A percentile compares a stretch with the other conserved stretches of the same genome.
Evolutionary conservation across 176 grass and related monocot species (phyloP).

Genomic region (Triticum dicoccoides): DNA sequence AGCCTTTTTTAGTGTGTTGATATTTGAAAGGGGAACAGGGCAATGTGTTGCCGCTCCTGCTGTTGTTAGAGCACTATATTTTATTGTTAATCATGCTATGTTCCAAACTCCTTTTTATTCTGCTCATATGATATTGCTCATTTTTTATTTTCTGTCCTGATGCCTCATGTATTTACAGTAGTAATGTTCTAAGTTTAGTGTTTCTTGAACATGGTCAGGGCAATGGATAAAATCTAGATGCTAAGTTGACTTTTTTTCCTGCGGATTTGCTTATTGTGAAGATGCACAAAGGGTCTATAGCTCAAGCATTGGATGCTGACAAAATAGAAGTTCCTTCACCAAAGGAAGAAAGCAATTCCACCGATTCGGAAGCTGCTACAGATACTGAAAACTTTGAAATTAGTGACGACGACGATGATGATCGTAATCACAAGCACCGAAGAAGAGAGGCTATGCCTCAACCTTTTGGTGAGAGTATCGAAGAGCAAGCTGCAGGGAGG

Average conservation of each 20-base stretch:
- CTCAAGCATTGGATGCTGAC: slow-evolving; percentile 36
- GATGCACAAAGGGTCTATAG: slow-evolving; percentile 47
- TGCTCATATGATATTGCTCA: background rate
- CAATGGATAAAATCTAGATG: slow-evolving; percentile 31
- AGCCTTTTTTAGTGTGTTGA: background rate
- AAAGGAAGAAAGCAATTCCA: slow-evolving; percentile 68
- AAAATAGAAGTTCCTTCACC: slow-evolving; percentile 48
- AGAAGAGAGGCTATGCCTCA: slow-evolving; percentile 62
- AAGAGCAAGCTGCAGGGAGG: slow-evolving; percentile 46
- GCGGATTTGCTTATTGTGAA: slow-evolving; percentile 33
- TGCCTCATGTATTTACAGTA: slow-evolving; percentile 10
- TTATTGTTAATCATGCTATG: background rate
- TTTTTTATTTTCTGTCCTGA: slow-evolving; percentile 12
- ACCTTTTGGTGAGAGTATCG: slow-evolving; percentile 47
- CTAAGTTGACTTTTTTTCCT: background rate
- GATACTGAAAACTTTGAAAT: slow-evolving; percentile 67
- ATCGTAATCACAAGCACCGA: slow-evolving; percentile 96
- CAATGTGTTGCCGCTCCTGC: background rate
- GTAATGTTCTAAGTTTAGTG: slow-evolving; percentile 12
- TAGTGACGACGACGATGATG: slow-evolving; percentile 81
- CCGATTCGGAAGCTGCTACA: slow-evolving; percentile 60
- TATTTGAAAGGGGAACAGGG: slow-evolving; percentile 16
- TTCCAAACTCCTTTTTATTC: slow-evolving; percentile 2
- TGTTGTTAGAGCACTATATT: slow-evolving; percentile 24
- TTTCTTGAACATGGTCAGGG: slow-evolving; percentile 24